Evolutionary conservation across 352 stramenopile genomes (phyloP).

Genomic region (Phytophthora citrophthora): DNA sequence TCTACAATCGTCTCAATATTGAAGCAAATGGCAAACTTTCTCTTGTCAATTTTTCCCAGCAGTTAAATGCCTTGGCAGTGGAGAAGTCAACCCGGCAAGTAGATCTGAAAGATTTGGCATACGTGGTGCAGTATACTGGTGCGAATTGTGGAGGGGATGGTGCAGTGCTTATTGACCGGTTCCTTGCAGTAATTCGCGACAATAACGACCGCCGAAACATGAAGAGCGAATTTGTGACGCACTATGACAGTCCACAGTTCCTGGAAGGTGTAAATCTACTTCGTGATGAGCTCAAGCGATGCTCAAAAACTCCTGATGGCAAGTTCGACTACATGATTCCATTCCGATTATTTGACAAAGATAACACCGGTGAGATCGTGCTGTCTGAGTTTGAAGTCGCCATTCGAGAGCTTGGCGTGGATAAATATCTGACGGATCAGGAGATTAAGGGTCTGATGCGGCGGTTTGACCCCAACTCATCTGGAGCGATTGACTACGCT

Average conservation of each 20-base stretch:
- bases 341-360: conserved; percentile 79
- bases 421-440: conserved; percentile 74
- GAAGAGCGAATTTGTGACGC: conserved; percentile 85
- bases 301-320: conserved; percentile 79
- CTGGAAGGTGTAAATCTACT: conserved; percentile 75
- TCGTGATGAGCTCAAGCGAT: conserved; percentile 74
- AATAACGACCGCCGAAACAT: conserved; percentile 80
- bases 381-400: conserved; percentile 76
- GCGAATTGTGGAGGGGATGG: conserved; percentile 76
- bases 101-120: conserved; percentile 78
- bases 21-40: conserved; percentile 76
- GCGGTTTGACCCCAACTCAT: conserved; percentile 72
- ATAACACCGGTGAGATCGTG: conserved; percentile 69
- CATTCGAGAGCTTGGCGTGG: conserved; percentile 73
- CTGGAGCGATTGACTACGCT: conserved; percentile 72
- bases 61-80: conserved; percentile 59
- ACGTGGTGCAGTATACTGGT: conserved; percentile 76
- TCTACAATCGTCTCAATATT: conserved; percentile 78
- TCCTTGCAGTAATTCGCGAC: conserved; percentile 69
- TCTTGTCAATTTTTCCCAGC: conserved; percentile 59
- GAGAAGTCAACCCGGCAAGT: conserved; percentile 60
- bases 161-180: conserved; percentile 75
- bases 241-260: conserved; percentile 82
- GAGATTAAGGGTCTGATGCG: conserved; percentile 85
- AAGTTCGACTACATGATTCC: conserved; percentile 78